Evolutionary conservation across 2,329 filamentous ascomycete species (phyloP), one percentile per base, ranked within the genome.

Genomic region (Aspergillus pseudoglaucus): DNA sequence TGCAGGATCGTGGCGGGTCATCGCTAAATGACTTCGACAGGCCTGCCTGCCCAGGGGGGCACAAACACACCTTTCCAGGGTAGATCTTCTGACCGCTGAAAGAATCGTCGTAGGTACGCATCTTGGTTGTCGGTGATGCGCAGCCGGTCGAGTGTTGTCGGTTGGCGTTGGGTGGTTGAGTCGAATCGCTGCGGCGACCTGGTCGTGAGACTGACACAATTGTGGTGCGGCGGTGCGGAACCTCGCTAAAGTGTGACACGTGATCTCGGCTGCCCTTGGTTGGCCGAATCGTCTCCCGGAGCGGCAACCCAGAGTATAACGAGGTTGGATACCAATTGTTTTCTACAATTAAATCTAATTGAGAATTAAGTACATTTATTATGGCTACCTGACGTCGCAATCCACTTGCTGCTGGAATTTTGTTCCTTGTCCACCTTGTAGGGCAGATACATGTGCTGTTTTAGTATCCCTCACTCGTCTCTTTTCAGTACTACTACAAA

Each of bases 41-140:
- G 20, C 30, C 44, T 49, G 37, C 23, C 48, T 22, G 47, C 47
- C 51, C 47, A 53, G 50, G 53, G 47, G 53, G 51, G 55, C 49
- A 50, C 54, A 46, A 58, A 72, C 80, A 72, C 79, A 87, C 84
- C 84, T 87, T 87, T 75, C 84, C 84, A 69, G 84, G 84, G 80
- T 87, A 87, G 77, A 87, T 87, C 79, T 85, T 87, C 76, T 82
- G 77, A 68, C 83, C 84, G 75, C 80, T 84, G 81, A 87, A 87
- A 67, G 81, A 80, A 71, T 87, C 84, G 77, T 87, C 84, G 83
- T 86, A 87, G 75, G 82, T 84, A 79, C 82, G 80, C 82, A 85
- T 85, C 70, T 78, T 83, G 78, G 73, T 73, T 73, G 72, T 68
- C 67, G 63, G 59, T 61, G 68, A 70, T 72, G 70, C 69, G 69